phyloP scores from a whole-genome alignment of 176 grass and related monocot species.

The Cenchrus fungigraminus region DNA sequence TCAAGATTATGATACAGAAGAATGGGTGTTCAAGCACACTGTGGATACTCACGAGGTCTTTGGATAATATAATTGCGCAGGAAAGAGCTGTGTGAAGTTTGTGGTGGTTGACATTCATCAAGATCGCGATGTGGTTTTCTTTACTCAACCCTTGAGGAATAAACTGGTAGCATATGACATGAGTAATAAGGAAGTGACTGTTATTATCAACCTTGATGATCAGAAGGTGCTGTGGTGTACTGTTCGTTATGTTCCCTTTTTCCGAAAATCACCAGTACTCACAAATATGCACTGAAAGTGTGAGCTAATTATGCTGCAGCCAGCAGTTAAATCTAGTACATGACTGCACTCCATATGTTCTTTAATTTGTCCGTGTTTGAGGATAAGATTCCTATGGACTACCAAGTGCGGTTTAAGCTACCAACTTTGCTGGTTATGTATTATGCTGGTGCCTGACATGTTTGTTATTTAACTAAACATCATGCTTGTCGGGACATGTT shows the following conservation, averaged over 20 bases:
- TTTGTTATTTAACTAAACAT: too few relatives aligned
- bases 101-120: not conserved
- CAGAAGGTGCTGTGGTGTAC: not conserved
- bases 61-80: not conserved
- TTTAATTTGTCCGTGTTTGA: too few relatives aligned
- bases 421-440: not conserved
- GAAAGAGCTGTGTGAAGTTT: not conserved
- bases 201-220: not conserved
- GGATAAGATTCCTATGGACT: too few relatives aligned
- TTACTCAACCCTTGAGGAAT: not conserved
- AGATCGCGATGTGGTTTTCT: not conserved
- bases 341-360: not conserved
- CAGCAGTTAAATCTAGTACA: not conserved
- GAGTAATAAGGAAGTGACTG: not conserved
- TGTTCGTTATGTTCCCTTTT: not conserved
- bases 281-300: not conserved
- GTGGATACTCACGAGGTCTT: not conserved
- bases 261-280: not conserved
- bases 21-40: slow-evolving; percentile 16
- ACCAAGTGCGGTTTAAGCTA: not conserved
- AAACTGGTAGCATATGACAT: not conserved
- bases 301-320: not conserved
- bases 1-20: not conserved
- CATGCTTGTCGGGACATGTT: not conserved
- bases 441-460: not conserved